Evolutionary conservation across 345 rosid genomes (phyloP).

Genomic region (Mallotus nudiflorus): DNA sequence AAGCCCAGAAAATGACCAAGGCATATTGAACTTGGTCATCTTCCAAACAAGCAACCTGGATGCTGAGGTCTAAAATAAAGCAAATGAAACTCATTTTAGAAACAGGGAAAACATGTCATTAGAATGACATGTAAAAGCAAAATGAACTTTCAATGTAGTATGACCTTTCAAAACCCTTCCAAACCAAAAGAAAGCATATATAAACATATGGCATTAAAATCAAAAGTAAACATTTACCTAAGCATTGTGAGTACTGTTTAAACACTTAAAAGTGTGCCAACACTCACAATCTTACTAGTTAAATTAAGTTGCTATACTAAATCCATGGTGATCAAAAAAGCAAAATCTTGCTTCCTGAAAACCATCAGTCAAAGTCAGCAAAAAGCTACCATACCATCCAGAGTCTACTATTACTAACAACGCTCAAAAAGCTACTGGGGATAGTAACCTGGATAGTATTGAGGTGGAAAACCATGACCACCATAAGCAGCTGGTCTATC

Average conservation of each 20-base stretch:
- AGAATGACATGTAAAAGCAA: neutral
- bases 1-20: neutral
- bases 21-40: neutral
- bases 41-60: neutral
- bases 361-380: slow-evolving; percentile 11
- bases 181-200: neutral
- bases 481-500: slow-evolving; percentile 44
- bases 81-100: neutral
- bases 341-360: slow-evolving; percentile 13
- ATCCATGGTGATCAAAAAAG: slow-evolving; percentile 3
- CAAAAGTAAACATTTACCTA: neutral
- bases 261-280: neutral
- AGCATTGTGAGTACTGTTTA: neutral
- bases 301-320: neutral
- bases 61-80: too few relatives aligned
- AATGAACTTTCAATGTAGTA: neutral
- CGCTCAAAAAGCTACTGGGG: slow-evolving; percentile 35
- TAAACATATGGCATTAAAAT: neutral
- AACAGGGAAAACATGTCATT: neutral
- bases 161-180: neutral
- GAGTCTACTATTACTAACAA: slow-evolving; percentile 9
- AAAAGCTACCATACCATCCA: slow-evolving; percentile 13
- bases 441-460: slow-evolving; percentile 49
- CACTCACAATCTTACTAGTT: neutral
- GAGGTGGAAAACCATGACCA: slow-evolving; percentile 49